phyloP scores from a whole-genome alignment of 1,284 basidiomycete species.

The Microbotryum saponariae region DNA sequence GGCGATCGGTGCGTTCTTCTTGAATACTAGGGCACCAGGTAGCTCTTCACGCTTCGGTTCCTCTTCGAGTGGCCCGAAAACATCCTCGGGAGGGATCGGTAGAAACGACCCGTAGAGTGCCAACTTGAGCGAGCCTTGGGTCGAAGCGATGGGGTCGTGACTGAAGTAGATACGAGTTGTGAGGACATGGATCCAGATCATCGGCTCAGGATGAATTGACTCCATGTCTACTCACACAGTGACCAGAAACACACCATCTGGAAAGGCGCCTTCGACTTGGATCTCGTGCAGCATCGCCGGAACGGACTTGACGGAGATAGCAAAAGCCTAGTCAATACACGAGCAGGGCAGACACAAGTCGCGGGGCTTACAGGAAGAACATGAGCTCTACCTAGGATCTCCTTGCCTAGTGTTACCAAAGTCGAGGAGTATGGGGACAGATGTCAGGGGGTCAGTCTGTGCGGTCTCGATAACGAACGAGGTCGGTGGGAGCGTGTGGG shows the following conservation, averaged over 20 bases:
- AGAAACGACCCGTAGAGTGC: conserved; percentile 91
- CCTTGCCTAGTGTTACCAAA: conserved; percentile 51
- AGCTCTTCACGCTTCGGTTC: conserved; percentile 14
- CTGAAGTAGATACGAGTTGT: conserved; percentile 22
- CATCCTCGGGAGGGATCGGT: conserved; percentile 60
- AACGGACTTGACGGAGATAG: conserved; percentile 29
- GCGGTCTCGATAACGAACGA: neutral
- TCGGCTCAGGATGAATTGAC: neutral
- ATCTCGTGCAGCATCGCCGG: conserved; percentile 54
- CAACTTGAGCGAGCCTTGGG: conserved; percentile 64
- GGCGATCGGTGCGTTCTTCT: conserved; percentile 55
- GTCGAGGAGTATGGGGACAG: too few species aligned
- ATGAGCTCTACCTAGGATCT: conserved; percentile 76
- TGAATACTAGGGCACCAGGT: conserved; percentile 51
- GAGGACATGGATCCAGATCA: neutral
- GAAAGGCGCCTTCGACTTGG: conserved; percentile 87
- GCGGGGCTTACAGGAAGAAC: conserved; percentile 56
- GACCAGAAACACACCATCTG: conserved; percentile 81
- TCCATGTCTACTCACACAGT: conserved; percentile 51
- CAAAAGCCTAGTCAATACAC: neutral
- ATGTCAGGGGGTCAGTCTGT: too few species aligned
- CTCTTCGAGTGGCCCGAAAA: conserved; percentile 57
- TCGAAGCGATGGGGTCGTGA: conserved; percentile 83
- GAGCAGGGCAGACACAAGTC: conserved; percentile 40
- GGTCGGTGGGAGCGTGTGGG: too few species aligned